Conservation (phyloP, 768 basidiomycete genomes). For the Boletus eberwhitei region DNA sequence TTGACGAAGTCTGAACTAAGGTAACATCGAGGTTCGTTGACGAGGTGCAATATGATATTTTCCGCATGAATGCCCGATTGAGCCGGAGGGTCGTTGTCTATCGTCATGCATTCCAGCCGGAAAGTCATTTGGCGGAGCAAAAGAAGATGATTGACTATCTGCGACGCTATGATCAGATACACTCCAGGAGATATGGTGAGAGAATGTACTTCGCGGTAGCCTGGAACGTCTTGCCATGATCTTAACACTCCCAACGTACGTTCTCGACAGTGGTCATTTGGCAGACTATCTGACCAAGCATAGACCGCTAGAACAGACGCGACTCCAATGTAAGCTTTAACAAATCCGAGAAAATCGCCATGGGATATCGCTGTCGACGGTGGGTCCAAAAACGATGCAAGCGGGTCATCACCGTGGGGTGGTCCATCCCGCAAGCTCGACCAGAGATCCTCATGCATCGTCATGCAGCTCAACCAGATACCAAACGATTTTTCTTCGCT, state of each 20-base stretch:
- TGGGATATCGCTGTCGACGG: conserved; percentile 36
- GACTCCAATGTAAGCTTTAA: conserved; percentile 67
- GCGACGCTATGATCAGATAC: conserved; percentile 25
- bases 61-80: conserved; percentile 67
- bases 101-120: conserved; percentile 70
- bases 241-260: conserved; percentile 55
- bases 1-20: conserved; percentile 56
- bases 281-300: conserved; percentile 78
- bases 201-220: conserved; percentile 63
- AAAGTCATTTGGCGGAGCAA: conserved; percentile 69
- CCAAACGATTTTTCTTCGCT: conserved; percentile 66
- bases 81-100: conserved; percentile 57
- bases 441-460: conserved; percentile 52
- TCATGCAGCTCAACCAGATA: conserved; percentile 70
- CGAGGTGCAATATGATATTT: conserved; percentile 59
- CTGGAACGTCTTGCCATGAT: conserved; percentile 44
- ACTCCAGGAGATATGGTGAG: conserved; percentile 6
- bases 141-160: conserved; percentile 72
- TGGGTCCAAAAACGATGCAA: conserved; percentile 38
- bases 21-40: conserved; percentile 57
- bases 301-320: conserved; percentile 65
- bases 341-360: conserved; percentile 59
- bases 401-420: conserved; percentile 25
- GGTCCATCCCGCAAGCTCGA: conserved; percentile 15
- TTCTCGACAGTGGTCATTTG: conserved; percentile 60